Base-by-base conservation (phyloP, 1,284 basidiomycete genomes). In the Moesziomyces sp. region DNA sequence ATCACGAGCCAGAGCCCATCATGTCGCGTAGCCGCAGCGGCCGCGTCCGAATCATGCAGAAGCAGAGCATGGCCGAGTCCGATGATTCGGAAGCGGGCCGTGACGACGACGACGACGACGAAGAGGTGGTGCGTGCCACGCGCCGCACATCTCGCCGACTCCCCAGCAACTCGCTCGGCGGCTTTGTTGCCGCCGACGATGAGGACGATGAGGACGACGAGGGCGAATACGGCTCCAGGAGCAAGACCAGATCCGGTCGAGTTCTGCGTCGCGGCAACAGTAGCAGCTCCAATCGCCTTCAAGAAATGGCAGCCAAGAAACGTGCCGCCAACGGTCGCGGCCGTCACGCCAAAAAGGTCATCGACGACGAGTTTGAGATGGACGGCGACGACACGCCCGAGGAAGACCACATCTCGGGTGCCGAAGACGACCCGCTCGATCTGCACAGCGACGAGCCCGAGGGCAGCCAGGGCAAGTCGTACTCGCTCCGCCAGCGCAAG, bases 401-500 rank as follows among this genome's bases (percentile, higher is more conserved):
- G 46, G 74, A 74, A 43, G 64, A 74, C 18, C 59, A 67, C 1
- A 52, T 73, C 42, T 60, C 59, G 11, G 58, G 56, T 3, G 67
- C 53, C 28, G 74, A 74, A 21, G 79, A 74, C 28, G 76, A 79
- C 23, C 63, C 65, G 23, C 60, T 63, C 46, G 71, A 76, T 26
- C 61, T 75, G 26, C 78, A 81, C 47, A 66, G 63, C 52, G 77
- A 74, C 46, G 69, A 72, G 45, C 68, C 69, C n/a, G 64, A 77
- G 33, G 60, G 71, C 45, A 69, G 72, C 21, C 69, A 75, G 50
- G 71, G 63, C 58, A 71, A 72, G 47, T 65, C 77, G 6, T 81
- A 83, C 71, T 74, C 67, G 18, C 71, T 82, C n/a, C 79, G 81
- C 30, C 64, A 75, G 49, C 77, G 81, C 52, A 83, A 83, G 48